phyloP scores from a whole-genome alignment of 345 rosid genomes.

The Salix exigua region DNA sequence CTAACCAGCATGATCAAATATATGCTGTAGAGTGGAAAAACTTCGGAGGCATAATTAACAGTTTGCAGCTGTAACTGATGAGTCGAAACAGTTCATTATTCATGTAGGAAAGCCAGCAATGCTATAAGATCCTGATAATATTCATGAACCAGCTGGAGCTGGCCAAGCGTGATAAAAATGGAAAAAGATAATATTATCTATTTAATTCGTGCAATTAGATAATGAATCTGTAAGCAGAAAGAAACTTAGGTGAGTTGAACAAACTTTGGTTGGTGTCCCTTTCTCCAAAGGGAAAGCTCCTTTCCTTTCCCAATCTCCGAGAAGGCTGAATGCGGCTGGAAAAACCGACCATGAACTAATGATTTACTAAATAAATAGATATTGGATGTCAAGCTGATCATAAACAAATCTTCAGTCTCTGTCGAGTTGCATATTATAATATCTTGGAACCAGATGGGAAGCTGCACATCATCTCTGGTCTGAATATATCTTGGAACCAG shows the following conservation, averaged over 20 bases:
- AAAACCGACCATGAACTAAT: neutral
- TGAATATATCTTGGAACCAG: neutral
- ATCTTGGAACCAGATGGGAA: neutral
- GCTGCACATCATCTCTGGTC: neutral
- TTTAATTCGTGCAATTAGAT: neutral
- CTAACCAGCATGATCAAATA: neutral
- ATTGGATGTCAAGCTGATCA: conserved; percentile 2
- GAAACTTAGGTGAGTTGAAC: conserved; percentile 6
- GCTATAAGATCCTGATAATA: neutral
- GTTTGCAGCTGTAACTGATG: no score
- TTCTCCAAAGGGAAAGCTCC: neutral
- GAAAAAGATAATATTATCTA: conserved; percentile 12
- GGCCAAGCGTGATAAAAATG: neutral
- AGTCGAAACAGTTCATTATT: neutral
- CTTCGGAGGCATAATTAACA: no score
- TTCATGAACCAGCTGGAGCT: neutral
- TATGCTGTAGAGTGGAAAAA: neutral
- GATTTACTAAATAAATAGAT: neutral
- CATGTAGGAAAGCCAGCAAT: neutral
- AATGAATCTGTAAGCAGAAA: neutral
- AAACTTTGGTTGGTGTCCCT: conserved; percentile 11
- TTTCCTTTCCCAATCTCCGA: neutral
- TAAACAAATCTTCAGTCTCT: neutral
- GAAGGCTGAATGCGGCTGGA: neutral
- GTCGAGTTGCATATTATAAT: conserved; percentile 1